These are phyloP conservation scores for Forsythia viridissima DNA, from an alignment of 257 asterid genomes.

Conservation along the genomic window DNA sequence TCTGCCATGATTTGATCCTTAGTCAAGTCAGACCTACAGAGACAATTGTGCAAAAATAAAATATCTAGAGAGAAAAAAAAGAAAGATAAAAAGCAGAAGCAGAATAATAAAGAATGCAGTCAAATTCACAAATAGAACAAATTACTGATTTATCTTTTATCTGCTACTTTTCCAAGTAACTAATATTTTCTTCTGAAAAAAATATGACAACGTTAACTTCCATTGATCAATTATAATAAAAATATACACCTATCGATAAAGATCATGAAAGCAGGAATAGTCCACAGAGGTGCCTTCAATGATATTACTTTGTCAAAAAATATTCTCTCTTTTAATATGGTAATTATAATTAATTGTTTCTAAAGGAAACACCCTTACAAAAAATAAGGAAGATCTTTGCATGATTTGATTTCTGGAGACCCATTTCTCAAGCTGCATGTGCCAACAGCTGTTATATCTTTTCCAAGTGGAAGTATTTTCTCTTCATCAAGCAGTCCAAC, in stretches of 20 bases:
- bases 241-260: neutral
- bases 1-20: constrained; percentile 78
- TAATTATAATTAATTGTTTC: neutral
- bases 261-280: neutral
- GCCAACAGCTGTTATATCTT: constrained; percentile 83
- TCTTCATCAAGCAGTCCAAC: constrained; percentile 87
- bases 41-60: constrained; percentile 26
- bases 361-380: constrained; percentile 49
- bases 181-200: constrained; percentile 4
- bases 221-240: neutral
- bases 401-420: constrained; percentile 66
- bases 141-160: neutral
- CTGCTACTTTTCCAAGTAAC: neutral
- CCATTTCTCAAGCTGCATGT: constrained; percentile 63
- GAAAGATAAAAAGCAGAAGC: constrained; percentile 3
- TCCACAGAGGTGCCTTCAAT: neutral
- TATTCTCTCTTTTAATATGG: neutral
- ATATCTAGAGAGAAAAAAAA: constrained; percentile 20
- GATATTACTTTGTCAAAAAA: neutral
- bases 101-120: constrained; percentile 14
- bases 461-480: constrained; percentile 82
- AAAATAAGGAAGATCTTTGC: constrained; percentile 82
- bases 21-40: constrained; percentile 63
- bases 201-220: neutral
- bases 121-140: constrained; percentile 3